These are phyloP conservation scores for Euphorbia corollata DNA, from an alignment of 441 rosid genomes.

Conservation along the genomic window DNA sequence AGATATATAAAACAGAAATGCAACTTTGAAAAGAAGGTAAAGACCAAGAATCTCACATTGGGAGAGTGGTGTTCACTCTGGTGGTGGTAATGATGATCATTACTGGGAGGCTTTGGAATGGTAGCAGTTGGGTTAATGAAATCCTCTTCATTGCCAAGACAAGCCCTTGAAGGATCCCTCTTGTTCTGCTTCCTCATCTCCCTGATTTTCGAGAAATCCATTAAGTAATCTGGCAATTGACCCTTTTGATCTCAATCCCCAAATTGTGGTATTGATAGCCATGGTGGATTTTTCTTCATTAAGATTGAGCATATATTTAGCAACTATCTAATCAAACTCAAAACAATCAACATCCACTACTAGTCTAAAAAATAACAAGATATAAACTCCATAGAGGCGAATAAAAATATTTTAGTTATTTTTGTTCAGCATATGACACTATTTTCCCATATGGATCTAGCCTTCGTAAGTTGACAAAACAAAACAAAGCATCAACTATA, in stretches of 20 bases:
- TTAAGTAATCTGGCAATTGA: slow-evolving; percentile 68
- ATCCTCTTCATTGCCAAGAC: slow-evolving; percentile 89
- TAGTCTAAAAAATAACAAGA: background rate
- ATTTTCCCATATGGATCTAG: background rate
- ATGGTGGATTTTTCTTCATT: slow-evolving; percentile 54
- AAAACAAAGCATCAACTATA: too few relatives aligned
- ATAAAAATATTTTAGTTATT: too few relatives aligned
- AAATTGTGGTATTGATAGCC: slow-evolving; percentile 94
- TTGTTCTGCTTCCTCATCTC: slow-evolving; percentile 78
- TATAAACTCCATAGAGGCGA: too few relatives aligned
- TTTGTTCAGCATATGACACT: background rate
- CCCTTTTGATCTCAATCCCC: slow-evolving; percentile 98
- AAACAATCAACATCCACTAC: slow-evolving; percentile 1
- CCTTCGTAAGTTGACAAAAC: too few relatives aligned
- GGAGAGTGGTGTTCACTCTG: slow-evolving; percentile 47
- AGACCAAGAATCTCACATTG: slow-evolving; percentile 47
- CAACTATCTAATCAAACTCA: slow-evolving; percentile 1
- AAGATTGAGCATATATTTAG: background rate
- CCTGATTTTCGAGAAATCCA: slow-evolving; percentile 48
- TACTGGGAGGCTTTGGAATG: slow-evolving; percentile 11
- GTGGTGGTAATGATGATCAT: slow-evolving; percentile 31
- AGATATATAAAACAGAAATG: background rate
- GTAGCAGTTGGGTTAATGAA: slow-evolving; percentile 51
- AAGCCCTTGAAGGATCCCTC: slow-evolving; percentile 76
- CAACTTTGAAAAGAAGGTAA: background rate